phyloP scores from a whole-genome alignment of 2,329 filamentous ascomycete genomes.

The Metarhizium humberi region DNA sequence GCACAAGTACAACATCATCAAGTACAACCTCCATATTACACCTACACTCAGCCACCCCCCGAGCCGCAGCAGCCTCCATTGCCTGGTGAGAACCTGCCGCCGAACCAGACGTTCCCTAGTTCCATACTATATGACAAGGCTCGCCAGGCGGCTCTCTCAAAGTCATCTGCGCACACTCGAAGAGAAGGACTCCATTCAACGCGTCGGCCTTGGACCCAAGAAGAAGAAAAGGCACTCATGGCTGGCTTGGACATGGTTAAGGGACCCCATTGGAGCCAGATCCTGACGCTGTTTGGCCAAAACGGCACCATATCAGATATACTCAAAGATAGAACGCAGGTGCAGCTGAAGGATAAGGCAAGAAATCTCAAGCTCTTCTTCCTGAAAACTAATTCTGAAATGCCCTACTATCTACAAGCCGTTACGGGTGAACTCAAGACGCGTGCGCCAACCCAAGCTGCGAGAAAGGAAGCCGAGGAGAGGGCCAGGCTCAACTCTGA shows the following conservation, averaged over 20 bases:
- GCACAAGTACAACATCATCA: slow-evolving; percentile 29
- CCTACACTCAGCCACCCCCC: slow-evolving; percentile 25
- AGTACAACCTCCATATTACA: slow-evolving; percentile 25
- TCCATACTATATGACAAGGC: slow-evolving; percentile 49
- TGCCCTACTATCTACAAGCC: slow-evolving; percentile 77
- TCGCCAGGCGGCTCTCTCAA: slow-evolving; percentile 48
- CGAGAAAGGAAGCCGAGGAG: slow-evolving; percentile 58
- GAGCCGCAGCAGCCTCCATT: slow-evolving; percentile 20
- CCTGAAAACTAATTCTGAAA: slow-evolving; percentile 82
- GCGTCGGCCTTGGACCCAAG: slow-evolving; percentile 75
- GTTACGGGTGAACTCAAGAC: slow-evolving; percentile 89
- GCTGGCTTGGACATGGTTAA: slow-evolving; percentile 80
- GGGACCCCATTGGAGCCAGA: slow-evolving; percentile 89
- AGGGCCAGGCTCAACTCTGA: slow-evolving; percentile 48
- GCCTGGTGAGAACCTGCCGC: slow-evolving; percentile 35
- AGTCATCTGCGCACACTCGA: slow-evolving; percentile 44
- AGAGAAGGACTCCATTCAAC: slow-evolving; percentile 50
- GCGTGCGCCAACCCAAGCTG: slow-evolving; percentile 65
- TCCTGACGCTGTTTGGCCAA: slow-evolving; percentile 72
- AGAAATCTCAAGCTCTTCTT: slow-evolving; percentile 87
- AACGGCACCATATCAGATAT: slow-evolving; percentile 74
- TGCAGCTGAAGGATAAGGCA: slow-evolving; percentile 88
- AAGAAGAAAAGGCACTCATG: slow-evolving; percentile 87
- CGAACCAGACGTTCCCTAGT: slow-evolving; percentile 47
- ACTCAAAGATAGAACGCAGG: slow-evolving; percentile 80